Evolutionary conservation across 768 basidiomycete species (phyloP), one percentile per base, ranked within the genome.

Genomic region (Suillus paluster): DNA sequence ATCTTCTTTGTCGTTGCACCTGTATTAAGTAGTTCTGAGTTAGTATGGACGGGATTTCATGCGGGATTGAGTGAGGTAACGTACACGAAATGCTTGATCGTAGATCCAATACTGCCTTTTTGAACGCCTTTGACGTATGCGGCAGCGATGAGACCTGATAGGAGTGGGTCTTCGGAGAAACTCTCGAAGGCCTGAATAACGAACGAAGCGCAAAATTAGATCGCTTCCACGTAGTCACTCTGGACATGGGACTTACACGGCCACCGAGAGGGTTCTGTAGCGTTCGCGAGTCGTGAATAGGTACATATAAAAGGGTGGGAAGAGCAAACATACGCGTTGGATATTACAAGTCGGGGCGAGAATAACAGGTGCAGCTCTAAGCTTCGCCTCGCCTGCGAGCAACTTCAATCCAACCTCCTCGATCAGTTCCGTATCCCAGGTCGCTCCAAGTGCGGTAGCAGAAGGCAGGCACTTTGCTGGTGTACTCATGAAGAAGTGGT

Each of bases 291-390:
- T n/a, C 2, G 9, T 63, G 33, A 63, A 42, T 21, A 12, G 8
- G 19, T 21, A 30, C 1, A 58, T 6, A 48, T 14, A 58, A 12
- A 19, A n/a, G 30, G 9, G 21, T 38, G 12, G 54, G 46, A 55
- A 66, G 33, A 63, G 71, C 76, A 56, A 21, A 7, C 54, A 64
- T 71, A 86, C 90, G 36, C 93, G 84, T 73, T 93, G 92, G 55
- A 92, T 92, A 70, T 95, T 94, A 71, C 89, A 90, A 0, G 92
- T 94, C 0, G 92, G 93, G 1, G 87, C 93, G 19, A 94, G 83
- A 34, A 92, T 78, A 3, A 91, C 73, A 14, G 88, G 87, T 11
- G 89, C 87, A 2, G 87, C 83, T 49, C 85, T 81, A 53, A 90
- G 78, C 74, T 89, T 92, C 4, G 89, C 87, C 72, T 93, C 92